phyloP scores from a whole-genome alignment of 2,329 filamentous ascomycete species.

The Aspergillus ochraceus region DNA sequence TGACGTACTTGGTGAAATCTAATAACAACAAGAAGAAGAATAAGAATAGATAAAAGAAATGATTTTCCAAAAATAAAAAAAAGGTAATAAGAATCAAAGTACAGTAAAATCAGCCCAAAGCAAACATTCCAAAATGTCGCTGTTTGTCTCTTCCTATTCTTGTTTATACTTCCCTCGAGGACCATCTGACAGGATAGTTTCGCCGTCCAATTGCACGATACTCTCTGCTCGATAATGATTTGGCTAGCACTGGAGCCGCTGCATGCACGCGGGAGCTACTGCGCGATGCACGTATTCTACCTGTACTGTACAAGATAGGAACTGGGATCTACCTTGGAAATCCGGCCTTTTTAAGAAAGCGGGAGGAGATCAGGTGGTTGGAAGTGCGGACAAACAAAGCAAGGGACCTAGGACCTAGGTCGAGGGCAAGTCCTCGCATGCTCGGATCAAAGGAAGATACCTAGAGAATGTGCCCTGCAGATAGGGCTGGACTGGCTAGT shows the following conservation, averaged over 20 bases:
- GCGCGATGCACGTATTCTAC: slow-evolving; percentile 14
- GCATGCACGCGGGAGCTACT: slow-evolving; percentile 21
- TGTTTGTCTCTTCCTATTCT: too few relatives aligned
- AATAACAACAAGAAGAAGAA: too few relatives aligned
- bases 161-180: too few relatives aligned
- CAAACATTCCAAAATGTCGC: too few relatives aligned
- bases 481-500: neutral
- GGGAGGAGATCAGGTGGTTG: slow-evolving; percentile 1
- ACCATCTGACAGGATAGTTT: too few relatives aligned
- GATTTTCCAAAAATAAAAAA: too few relatives aligned
- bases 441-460: neutral
- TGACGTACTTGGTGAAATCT: too few relatives aligned
- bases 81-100: too few relatives aligned
- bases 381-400: neutral
- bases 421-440: slow-evolving; percentile 8
- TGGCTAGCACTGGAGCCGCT: slow-evolving; percentile 11
- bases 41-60: too few relatives aligned
- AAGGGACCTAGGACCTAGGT: neutral
- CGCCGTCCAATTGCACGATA: neutral
- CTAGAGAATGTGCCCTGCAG: neutral
- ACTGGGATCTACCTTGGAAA: neutral
- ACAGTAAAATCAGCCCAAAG: too few relatives aligned
- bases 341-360: neutral
- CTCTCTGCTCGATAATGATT: slow-evolving; percentile 2
- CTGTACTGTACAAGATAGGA: neutral